phyloP scores from a whole-genome alignment of 345 rosid genomes.

The Salix purpurea region DNA sequence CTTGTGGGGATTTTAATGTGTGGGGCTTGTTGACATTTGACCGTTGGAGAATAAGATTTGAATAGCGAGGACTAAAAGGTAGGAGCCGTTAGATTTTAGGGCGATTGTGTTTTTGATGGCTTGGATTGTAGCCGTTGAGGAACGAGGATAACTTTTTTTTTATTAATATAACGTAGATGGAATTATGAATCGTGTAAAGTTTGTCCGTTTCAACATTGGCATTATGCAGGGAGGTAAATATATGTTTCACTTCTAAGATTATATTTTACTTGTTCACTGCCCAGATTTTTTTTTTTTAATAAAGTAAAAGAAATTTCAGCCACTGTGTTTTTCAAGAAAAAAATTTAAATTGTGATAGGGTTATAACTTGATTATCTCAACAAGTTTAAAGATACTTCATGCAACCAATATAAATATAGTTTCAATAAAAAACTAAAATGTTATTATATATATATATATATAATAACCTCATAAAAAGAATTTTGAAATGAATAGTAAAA shows the following conservation, averaged over 20 bases:
- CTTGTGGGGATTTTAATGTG: not conserved
- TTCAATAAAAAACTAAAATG: too few species aligned
- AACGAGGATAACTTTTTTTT: not conserved
- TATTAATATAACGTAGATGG: not conserved
- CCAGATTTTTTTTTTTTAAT: not conserved
- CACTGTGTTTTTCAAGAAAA: not conserved
- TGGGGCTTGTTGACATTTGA: not conserved
- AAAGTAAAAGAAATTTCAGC: too few species aligned
- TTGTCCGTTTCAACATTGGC: not conserved
- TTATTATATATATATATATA: too few species aligned
- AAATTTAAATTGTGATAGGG: not conserved
- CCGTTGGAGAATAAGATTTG: slow-evolving; percentile 12
- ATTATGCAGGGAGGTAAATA: not conserved
- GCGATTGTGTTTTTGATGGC: not conserved
- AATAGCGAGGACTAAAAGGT: not conserved
- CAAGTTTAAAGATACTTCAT: too few species aligned
- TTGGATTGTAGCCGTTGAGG: slow-evolving; percentile 12
- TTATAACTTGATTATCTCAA: too few species aligned
- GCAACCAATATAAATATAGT: too few species aligned
- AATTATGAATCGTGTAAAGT: not conserved
- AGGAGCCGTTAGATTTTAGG: slow-evolving; percentile 4
- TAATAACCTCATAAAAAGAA: too few species aligned
- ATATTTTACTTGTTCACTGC: too few species aligned
- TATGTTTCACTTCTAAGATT: too few species aligned
- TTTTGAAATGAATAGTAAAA: too few species aligned